Conservation (phyloP, 2,329 filamentous ascomycete genomes). For the Aureobasidium sp. region DNA sequence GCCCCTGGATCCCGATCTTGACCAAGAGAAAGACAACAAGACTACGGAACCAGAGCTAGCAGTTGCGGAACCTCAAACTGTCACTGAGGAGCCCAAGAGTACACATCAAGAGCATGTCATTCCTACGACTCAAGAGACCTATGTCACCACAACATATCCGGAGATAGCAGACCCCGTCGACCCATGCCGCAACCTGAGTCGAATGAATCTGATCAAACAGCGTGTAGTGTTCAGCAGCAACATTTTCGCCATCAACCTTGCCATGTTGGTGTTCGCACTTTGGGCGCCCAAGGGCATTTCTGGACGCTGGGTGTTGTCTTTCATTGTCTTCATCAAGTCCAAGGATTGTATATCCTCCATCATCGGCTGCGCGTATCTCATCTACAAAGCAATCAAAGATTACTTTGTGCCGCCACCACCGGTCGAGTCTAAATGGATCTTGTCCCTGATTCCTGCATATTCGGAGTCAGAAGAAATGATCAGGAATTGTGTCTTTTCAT, state of each 20-base stretch:
- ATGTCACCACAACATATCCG: background rate
- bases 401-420: constrained; percentile 16
- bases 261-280: constrained; percentile 10
- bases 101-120: constrained; percentile 8
- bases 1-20: background rate
- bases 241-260: constrained; percentile 1
- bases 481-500: constrained; percentile 21
- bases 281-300: background rate
- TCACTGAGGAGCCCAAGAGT: constrained; percentile 1
- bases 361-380: constrained; percentile 14
- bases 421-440: constrained; percentile 21
- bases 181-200: constrained; percentile 1
- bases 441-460: constrained; percentile 23
- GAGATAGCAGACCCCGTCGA: constrained; percentile 12
- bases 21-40: constrained; percentile 9
- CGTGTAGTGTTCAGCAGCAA: constrained; percentile 4
- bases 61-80: background rate
- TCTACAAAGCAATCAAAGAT: constrained; percentile 16
- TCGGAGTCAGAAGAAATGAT: constrained; percentile 24
- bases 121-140: background rate
- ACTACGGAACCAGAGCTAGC: constrained; percentile 5
- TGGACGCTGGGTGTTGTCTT: constrained; percentile 19
- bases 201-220: constrained; percentile 11
- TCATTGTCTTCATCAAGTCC: constrained; percentile 23
- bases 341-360: constrained; percentile 22